Evolutionary conservation across 1,139 yeast genomes (phyloP).

Genomic region (Suhomyces guaymorum): DNA sequence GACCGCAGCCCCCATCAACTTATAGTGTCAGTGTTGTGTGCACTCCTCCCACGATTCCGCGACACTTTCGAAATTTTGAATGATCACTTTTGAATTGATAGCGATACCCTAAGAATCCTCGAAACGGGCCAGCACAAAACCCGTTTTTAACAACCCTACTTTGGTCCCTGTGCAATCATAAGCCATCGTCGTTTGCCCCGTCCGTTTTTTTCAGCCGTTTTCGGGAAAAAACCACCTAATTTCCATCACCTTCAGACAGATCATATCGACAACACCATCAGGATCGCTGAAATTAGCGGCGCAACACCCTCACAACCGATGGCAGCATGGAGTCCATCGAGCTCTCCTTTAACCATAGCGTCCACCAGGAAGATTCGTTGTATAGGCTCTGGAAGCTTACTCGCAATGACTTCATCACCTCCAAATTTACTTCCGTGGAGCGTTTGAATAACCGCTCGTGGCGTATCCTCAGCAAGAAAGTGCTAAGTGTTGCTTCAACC

Average conservation of each 20-base stretch:
- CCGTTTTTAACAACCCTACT: not conserved
- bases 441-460: conserved; percentile 20
- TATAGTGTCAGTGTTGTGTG: conserved; percentile 6
- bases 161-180: not conserved
- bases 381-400: conserved; percentile 20
- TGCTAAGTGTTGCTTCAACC: conserved; percentile 7
- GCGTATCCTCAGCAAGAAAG: conserved; percentile 17
- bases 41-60: conserved; percentile 5
- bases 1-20: too few relatives aligned
- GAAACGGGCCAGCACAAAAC: not conserved
- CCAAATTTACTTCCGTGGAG: conserved; percentile 15
- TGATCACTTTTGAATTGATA: conserved; percentile 12
- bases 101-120: conserved; percentile 5
- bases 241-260: not conserved
- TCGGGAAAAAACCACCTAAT: not conserved
- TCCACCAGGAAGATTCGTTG: conserved; percentile 18
- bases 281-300: not conserved
- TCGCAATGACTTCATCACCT: conserved; percentile 13
- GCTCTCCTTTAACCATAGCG: conserved; percentile 17
- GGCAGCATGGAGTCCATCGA: conserved; percentile 19
- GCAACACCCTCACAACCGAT: conserved; percentile 3
- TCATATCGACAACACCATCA: not conserved
- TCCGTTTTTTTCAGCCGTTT: not conserved
- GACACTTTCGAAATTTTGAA: conserved; percentile 12
- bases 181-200: not conserved